A percentile compares a stretch with the other conserved stretches of the same genome.
Conservation (phyloP, 129 eudicot genomes). For the Lactuca sativa region DNA sequence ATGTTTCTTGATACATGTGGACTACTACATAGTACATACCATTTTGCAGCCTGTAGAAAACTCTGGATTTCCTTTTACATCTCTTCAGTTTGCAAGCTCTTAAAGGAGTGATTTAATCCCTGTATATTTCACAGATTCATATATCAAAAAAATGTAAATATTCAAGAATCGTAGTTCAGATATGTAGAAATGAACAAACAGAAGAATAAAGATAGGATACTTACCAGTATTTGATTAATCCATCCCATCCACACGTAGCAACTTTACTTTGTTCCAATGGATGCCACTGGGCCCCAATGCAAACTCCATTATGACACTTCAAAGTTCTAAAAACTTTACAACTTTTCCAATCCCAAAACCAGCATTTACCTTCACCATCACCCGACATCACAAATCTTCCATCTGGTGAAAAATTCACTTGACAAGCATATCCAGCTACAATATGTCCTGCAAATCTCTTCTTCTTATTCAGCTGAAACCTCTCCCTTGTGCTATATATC, state of each 20-base stretch:
- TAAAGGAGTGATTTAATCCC: slow-evolving; percentile 28
- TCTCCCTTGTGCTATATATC: slow-evolving; percentile 85
- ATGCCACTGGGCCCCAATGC: slow-evolving; percentile 96
- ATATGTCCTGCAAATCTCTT: slow-evolving; percentile 94
- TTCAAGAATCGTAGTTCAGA: too few species aligned
- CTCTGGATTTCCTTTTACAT: not conserved
- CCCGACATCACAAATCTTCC: slow-evolving; percentile 98
- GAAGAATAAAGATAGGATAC: slow-evolving; percentile 24
- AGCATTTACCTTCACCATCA: slow-evolving; percentile 95
- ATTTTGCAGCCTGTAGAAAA: too few species aligned
- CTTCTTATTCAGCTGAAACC: slow-evolving; percentile 95
- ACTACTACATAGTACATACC: not conserved
- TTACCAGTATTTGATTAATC: slow-evolving; percentile 93
- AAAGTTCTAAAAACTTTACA: slow-evolving; percentile 84
- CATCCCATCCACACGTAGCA: slow-evolving; percentile 99
- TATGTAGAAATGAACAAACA: not conserved
- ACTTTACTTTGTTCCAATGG: slow-evolving; percentile 96
- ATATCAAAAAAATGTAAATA: not conserved
- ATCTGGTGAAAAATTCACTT: slow-evolving; percentile 97
- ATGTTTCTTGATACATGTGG: slow-evolving; percentile 9
- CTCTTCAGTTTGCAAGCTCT: slow-evolving; percentile 9
- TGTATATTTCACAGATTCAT: slow-evolving; percentile 6
- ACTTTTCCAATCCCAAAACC: slow-evolving; percentile 99
- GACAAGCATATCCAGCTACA: slow-evolving; percentile 96
- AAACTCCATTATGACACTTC: slow-evolving; percentile 85